Evolutionary conservation across 2,329 filamentous ascomycete genomes (phyloP), one percentile per base, ranked within the genome.

Genomic region (Curvularia verruculosa): DNA sequence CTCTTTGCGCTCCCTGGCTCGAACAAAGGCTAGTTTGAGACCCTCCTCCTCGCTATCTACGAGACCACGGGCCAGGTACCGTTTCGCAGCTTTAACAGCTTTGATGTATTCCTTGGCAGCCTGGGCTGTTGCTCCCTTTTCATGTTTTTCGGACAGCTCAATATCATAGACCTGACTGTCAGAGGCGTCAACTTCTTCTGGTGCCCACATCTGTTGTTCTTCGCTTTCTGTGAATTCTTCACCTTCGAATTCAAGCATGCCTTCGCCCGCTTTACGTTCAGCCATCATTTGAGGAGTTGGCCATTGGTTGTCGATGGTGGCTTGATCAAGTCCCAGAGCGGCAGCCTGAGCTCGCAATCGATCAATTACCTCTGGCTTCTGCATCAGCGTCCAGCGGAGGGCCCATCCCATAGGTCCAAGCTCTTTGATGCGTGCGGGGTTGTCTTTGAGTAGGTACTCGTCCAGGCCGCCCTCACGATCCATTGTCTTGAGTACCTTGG

Each of bases 381-480:
- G 91, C 88, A 97, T 92, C 59, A 99, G 82, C 60, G 90, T 85
- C 90, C 92, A 97, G 63, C 95, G 83, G 70, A 99, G 80, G 67
- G 88, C 86, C 95, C 95, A 99, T 6, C 95, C 95, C 64, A 89
- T 89, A 50, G 94, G 87, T 5, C 95, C 95, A 55, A 99, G 82
- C 77, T 96, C 91, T 80, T 88, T 90, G 72, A 98, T 84, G 62
- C 95, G 85, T 39, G 83, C 84, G 15, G 89, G 81, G 79, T 92
- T 95, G 74, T 87, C 85, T 65, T 92, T 92, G 40, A 96, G 82
- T 44, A 99, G 82, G 79, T 99, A 99, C 71, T 92, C 87, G 77
- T 99, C 95, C 63, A 99, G 82, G 7, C 95, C 92, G 58, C 94
- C 94, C 60, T 89, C 87, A 74, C 92, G 94, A 73, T 91, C 87